Evolutionary conservation across 2,329 filamentous ascomycete species (phyloP).

Genomic region (Aspergillus brunneoviolaceus): DNA sequence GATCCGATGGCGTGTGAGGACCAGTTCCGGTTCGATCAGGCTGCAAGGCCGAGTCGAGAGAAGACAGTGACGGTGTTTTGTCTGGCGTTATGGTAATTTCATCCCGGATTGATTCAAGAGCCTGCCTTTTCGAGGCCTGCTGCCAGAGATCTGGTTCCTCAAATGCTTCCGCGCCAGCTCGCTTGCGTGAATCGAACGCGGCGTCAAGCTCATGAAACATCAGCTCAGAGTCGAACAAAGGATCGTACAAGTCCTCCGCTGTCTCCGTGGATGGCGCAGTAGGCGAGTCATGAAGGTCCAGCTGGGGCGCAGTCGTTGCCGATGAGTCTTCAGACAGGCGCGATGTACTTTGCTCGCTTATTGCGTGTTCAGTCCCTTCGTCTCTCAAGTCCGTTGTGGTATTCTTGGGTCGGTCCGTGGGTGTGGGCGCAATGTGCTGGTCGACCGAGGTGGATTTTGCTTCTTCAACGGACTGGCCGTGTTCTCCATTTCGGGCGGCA

Average conservation of each 20-base stretch:
- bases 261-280: not conserved
- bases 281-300: not conserved
- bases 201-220: conserved; percentile 20
- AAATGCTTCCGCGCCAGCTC: conserved; percentile 24
- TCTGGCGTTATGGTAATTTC: conserved; percentile 11
- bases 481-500: conserved; percentile 14
- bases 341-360: not conserved
- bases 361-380: not conserved
- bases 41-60: conserved; percentile 18
- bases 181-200: conserved; percentile 23
- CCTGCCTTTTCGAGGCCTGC: conserved; percentile 21
- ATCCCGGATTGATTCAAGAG: conserved; percentile 10
- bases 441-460: not conserved
- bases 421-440: not conserved
- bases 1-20: conserved; percentile 18
- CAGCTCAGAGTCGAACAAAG: conserved; percentile 22
- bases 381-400: not conserved
- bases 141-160: conserved; percentile 16
- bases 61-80: conserved; percentile 23
- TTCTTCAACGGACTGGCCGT: not conserved
- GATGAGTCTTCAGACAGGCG: not conserved
- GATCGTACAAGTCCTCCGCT: conserved; percentile 16
- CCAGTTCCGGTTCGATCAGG: conserved; percentile 16
- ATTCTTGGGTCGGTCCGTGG: not conserved
- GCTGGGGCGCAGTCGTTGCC: not conserved